These are phyloP conservation scores for Aureobasidium namibiae DNA, from an alignment of 2,329 filamentous ascomycete genomes.

Conservation along the genomic window DNA sequence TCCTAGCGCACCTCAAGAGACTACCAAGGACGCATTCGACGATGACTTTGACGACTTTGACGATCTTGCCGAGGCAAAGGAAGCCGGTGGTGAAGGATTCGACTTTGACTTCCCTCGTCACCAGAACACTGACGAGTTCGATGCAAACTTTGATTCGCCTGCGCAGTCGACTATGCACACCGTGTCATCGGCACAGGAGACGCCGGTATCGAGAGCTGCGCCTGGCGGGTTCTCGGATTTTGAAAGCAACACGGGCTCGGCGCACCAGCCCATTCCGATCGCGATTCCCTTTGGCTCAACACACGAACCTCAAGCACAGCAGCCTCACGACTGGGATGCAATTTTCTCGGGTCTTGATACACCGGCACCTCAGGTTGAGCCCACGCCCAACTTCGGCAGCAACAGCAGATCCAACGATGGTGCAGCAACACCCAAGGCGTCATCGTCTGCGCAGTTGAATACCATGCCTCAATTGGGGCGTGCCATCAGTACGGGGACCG, in stretches of 20 bases:
- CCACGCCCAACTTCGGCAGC: not conserved
- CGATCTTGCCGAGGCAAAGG: slow-evolving; percentile 75
- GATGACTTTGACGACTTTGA: slow-evolving; percentile 74
- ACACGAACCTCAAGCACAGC: slow-evolving; percentile 24
- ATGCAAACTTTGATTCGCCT: slow-evolving; percentile 68
- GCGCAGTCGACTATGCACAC: slow-evolving; percentile 41
- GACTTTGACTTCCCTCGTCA: slow-evolving; percentile 49
- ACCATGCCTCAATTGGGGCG: slow-evolving; percentile 48
- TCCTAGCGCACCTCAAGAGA: slow-evolving; percentile 24
- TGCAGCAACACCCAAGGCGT: slow-evolving; percentile 15
- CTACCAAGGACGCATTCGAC: slow-evolving; percentile 52
- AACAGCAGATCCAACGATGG: slow-evolving; percentile 11
- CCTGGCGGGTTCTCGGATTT: slow-evolving; percentile 24
- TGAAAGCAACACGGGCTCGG: slow-evolving; percentile 14
- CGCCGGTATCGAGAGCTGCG: slow-evolving; percentile 25
- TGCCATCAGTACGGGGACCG: slow-evolving; percentile 63
- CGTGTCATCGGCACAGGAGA: slow-evolving; percentile 28
- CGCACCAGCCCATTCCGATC: slow-evolving; percentile 21
- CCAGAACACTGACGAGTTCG: slow-evolving; percentile 61
- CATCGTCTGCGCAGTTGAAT: not conserved
- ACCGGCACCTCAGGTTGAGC: slow-evolving; percentile 21
- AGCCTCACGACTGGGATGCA: slow-evolving; percentile 80
- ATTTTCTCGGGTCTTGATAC: slow-evolving; percentile 78
- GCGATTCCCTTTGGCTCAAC: slow-evolving; percentile 13
- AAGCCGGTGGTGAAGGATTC: slow-evolving; percentile 50